A percentile compares a stretch with the other conserved stretches of the same genome.
Conservation (phyloP, 2,329 filamentous ascomycete species). For the Alternaria atra region DNA sequence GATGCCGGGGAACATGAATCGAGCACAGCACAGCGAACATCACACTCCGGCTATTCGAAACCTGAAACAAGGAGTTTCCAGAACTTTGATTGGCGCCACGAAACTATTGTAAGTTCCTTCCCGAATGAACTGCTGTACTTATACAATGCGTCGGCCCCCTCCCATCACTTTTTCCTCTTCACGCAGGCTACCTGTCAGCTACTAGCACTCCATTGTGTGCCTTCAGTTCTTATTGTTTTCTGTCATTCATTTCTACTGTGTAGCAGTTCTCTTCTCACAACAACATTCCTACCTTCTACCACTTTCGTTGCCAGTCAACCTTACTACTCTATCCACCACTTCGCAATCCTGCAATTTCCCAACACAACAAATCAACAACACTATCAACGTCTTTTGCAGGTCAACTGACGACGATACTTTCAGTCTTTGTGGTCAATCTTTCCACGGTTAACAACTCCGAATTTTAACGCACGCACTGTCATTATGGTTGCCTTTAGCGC, state of each 20-base stretch:
- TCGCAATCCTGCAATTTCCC: slow-evolving; percentile 18
- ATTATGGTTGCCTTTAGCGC: slow-evolving; percentile 52
- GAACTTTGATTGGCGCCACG: slow-evolving; percentile 42
- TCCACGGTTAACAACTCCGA: slow-evolving; percentile 21
- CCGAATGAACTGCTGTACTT: slow-evolving; percentile 38
- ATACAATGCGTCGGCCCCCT: slow-evolving; percentile 35
- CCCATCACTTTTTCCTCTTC: slow-evolving; percentile 31
- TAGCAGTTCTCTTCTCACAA: slow-evolving; percentile 20
- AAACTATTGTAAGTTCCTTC: slow-evolving; percentile 42
- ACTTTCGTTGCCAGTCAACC: slow-evolving; percentile 35
- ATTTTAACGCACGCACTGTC: slow-evolving; percentile 31
- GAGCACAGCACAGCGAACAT: slow-evolving; percentile 40
- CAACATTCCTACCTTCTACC: slow-evolving; percentile 22
- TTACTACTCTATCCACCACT: slow-evolving; percentile 15
- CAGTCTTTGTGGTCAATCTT: slow-evolving; percentile 33
- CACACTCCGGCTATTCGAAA: slow-evolving; percentile 38
- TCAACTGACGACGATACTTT: slow-evolving; percentile 37
- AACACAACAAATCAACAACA: slow-evolving; percentile 18
- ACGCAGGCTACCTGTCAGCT: slow-evolving; percentile 46
- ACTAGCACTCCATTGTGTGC: slow-evolving; percentile 38
- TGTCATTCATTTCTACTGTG: slow-evolving; percentile 44
- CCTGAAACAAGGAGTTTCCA: slow-evolving; percentile 49
- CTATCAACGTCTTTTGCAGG: slow-evolving; percentile 36
- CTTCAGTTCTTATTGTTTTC: slow-evolving; percentile 41
- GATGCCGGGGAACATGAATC: slow-evolving; percentile 31